Evolutionary conservation across 1,139 yeast genomes (phyloP), one percentile per base, ranked within the genome.

Genomic region (Suhomyces coccinellae): DNA sequence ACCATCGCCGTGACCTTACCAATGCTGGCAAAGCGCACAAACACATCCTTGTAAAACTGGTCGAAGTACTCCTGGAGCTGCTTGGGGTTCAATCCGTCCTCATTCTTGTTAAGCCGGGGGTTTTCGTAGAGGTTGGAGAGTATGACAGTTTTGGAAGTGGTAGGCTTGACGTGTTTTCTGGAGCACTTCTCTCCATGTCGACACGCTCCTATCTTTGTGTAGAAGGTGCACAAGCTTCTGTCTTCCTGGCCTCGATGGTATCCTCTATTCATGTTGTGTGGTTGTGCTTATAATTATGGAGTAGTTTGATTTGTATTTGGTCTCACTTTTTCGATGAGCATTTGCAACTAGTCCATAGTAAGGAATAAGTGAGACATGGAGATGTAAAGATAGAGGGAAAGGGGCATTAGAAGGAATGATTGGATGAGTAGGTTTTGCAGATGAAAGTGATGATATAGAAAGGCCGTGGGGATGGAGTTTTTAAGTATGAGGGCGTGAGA

Each of bases 141-240:
- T 36, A 87, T 69, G 3, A 90, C 73, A 0, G 93, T 85, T 49
- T 74, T 75, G 1, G 96, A 85, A 36, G 71, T 65, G n/a, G 73
- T 65, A 1, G 97, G 97, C 53, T 79, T 77, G 33, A 79, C 72
- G 61, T 91, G 98, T 46, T 76, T 77, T 55, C 95, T 73, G 11
- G 93, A 84, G 60, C 98, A 91, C 56, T 83, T 85, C 50, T 85
- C 93, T 2, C 97, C 97, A 62, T 91, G 97, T 48, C 97, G 75
- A 61, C 98, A 91, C 0, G 97, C 95, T 1, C 98, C 98, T 34
- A 90, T 87, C 61, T 85, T 87, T 51, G 78, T 75, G 65, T 85
- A 91, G 63, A 91, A 91, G 6, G 73, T 62, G 55, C 82, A 73
- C 20, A 56, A 55, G 10, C 55, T 46, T 40, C 57, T 54, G 47